Evolutionary conservation across 2,329 filamentous ascomycete genomes (phyloP), one percentile per base, ranked within the genome.

Genomic region (Cephalotrichum gorgonifer): DNA sequence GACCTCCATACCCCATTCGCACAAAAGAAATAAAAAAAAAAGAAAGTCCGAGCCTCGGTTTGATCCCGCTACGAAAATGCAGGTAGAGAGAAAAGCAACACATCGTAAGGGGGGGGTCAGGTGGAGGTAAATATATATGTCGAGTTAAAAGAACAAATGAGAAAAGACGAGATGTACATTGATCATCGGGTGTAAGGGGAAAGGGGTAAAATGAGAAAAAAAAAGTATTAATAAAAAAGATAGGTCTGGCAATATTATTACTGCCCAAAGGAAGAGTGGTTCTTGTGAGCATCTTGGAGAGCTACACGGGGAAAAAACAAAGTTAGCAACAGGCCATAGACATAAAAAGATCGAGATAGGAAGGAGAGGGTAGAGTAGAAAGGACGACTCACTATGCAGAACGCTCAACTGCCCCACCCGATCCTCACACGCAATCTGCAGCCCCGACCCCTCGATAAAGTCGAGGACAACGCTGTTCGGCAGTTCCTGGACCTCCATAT

Each of bases 401-500:
- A 80, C 67, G 49, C 70, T 71, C 51, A 69, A 60, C 64, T 84
- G 80, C 12, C 78, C 76, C 25, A 69, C 64, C 49, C 79, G 72
- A 60, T 81, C 79, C 62, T 79, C 78, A 54, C 81, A 84, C 22
- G 80, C 80, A 57, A 84, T 65, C 59, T 84, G 80, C 50, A 84
- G 64, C 43, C 72, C 71, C n/a, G 75, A 78, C 3, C 79, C 77
- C 46, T 78, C 77, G 17, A 81, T 56, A 53, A 84, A 75, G 56
- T 82, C 76, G 43, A 83, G 64, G 7, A 78, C 72, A 4, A 83
- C 78, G 59, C 89, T 96, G 68, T 96, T 88, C 2, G 91, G 89
- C 47, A 98, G 73, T 69, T 98, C 93, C 67, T 96, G 86, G 56
- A 88, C 74, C 61, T 97, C 93, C 52, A 94, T 83, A 63, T 97